Base-by-base conservation (phyloP, 1,284 basidiomycete genomes). In the Sanghuangporus weigelae region DNA sequence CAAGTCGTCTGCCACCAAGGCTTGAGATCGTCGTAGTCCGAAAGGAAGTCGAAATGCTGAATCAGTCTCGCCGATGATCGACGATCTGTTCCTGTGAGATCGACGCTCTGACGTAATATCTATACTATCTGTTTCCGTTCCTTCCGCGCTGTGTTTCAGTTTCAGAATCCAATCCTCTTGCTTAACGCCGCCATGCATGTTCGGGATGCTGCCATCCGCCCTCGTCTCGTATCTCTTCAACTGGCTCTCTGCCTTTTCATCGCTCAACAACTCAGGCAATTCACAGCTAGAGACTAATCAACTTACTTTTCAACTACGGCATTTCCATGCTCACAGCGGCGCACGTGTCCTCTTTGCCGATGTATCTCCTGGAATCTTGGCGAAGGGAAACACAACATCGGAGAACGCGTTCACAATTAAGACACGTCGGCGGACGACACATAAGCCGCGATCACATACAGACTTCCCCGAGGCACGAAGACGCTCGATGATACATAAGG, bases 291-390 rank as follows among this genome's bases (percentile, higher is more conserved):
- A 57, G 46, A 44, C 59, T 3, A 64, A 42, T 7, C 31, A 55
- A 39, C 50, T 62, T 14, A 54, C 26, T 19, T 88, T 90, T 68
- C 80, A 87, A 69, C 77, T 90, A 59, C 82, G 89, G 55, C 89
- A 92, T 70, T 71, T 83, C 23, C 89, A 92, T 70, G 83, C 7
- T 60, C 78, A 12, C 75, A 78, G 42, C 36, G 63, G 60, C 38
- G 80, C 81, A n/a, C 82, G 73, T 40, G 79, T 91, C 59, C 71
- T 87, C 55, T 88, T 91, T 71, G 76, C 83, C 12, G 85, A 91
- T 69, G 74, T 84, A 54, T 69, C 70, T 68, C 72, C 67, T 55
- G 54, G 64, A 4, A 67, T 38, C 57, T 63, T 42, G 69, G 42
- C 50, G 53, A 67, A 42, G 65, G 48, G 14, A 1, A 65, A 19